A percentile compares a stretch with the other conserved stretches of the same genome.
Evolutionary conservation across 192 early-diverging fungal species (phyloP).

Genomic region (Coemansia sp.): DNA sequence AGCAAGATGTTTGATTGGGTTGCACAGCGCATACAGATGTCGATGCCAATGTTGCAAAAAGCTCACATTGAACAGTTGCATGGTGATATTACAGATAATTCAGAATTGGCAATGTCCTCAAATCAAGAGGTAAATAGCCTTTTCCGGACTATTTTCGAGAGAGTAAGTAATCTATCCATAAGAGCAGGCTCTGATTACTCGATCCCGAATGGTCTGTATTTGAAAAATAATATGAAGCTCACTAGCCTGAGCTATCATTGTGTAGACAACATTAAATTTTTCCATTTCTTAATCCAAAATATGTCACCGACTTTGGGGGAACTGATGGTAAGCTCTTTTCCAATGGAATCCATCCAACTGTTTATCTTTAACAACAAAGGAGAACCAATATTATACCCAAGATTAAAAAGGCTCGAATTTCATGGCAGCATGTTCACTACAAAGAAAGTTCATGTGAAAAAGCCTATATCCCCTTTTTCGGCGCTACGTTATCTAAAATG

Average conservation of each 20-base stretch:
- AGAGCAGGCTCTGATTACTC: background rate
- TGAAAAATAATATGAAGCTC: background rate
- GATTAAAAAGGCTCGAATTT: background rate
- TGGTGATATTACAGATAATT: no score
- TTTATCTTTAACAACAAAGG: background rate
- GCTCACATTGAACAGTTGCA: no score
- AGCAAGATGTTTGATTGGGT: background rate
- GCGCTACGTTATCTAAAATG: background rate
- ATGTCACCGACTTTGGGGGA: background rate
- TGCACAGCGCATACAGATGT: background rate
- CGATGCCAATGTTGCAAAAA: background rate
- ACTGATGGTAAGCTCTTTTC: no score
- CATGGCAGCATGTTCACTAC: background rate
- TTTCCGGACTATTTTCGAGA: no score
- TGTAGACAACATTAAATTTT: background rate
- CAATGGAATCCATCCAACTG: background rate
- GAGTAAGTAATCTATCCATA: background rate
- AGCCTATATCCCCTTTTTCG: background rate
- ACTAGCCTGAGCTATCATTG: background rate
- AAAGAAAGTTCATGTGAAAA: background rate
- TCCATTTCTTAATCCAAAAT: background rate
- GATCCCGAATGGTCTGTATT: background rate
- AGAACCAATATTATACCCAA: background rate
- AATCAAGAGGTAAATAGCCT: no score
- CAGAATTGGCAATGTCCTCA: no score